A percentile compares a stretch with the other conserved stretches of the same genome.
phyloP scores from a whole-genome alignment of 805 yeast genomes.

The Kodamaea neixiangensis region DNA sequence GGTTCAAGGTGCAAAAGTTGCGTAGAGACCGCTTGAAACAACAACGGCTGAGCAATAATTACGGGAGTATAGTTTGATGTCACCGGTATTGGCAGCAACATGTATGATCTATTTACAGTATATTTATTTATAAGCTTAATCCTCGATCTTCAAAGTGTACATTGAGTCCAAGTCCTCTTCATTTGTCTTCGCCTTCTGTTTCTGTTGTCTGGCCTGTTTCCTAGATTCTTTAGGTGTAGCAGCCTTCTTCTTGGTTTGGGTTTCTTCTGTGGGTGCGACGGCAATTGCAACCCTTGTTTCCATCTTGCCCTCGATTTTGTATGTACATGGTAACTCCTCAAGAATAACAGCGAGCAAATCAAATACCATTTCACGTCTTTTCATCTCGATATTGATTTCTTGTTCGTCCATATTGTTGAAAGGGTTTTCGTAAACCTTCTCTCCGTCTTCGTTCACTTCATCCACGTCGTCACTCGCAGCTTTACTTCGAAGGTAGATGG shows the following conservation, averaged over 20 bases:
- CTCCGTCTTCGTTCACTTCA: conserved; percentile 13
- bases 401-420: conserved; percentile 13
- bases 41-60: conserved; percentile 10
- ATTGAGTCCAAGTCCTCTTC: conserved; percentile 42
- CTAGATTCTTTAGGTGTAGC: conserved; percentile 8
- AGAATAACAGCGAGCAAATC: conserved; percentile 28
- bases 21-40: conserved; percentile 25
- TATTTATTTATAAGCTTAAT: conserved; percentile 19
- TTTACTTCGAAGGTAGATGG: conserved; percentile 25
- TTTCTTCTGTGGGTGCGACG: conserved; percentile 13
- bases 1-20: conserved; percentile 42
- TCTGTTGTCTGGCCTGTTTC: conserved; percentile 18
- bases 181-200: conserved; percentile 15
- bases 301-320: conserved; percentile 28
- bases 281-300: conserved; percentile 27
- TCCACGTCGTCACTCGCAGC: conserved; percentile 19
- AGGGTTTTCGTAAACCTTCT: conserved; percentile 2
- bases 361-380: conserved; percentile 31
- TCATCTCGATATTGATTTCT: conserved; percentile 19
- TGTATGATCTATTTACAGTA: neutral
- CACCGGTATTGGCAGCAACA: neutral
- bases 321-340: conserved; percentile 31
- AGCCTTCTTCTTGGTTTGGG: conserved; percentile 9
- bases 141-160: conserved; percentile 42
- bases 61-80: conserved; percentile 31